Evolutionary conservation across 768 basidiomycete genomes (phyloP).

Genomic region (Gymnopilus junonius): DNA sequence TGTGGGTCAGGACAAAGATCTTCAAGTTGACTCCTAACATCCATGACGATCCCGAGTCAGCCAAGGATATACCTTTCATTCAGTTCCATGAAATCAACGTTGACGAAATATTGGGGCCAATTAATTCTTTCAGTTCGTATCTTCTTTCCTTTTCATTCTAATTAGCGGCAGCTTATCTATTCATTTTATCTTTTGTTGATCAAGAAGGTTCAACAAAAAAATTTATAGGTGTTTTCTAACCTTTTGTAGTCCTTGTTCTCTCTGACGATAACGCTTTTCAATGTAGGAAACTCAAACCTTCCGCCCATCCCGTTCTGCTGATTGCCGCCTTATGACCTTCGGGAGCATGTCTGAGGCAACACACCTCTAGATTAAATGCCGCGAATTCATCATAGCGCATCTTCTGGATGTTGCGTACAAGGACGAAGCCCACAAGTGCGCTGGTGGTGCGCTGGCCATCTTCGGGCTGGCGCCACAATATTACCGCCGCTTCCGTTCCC

Average conservation of each 20-base stretch:
- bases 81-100: conserved; percentile 87
- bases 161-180: no score
- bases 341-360: conserved; percentile 87
- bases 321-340: conserved; percentile 95
- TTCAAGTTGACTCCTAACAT: no score
- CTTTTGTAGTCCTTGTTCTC: background rate
- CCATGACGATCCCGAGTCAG: conserved; percentile 89
- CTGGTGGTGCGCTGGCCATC: conserved; percentile 84
- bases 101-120: conserved; percentile 81
- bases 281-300: conserved; percentile 72
- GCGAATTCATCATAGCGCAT: conserved; percentile 80
- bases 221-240: conserved; percentile 63
- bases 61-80: conserved; percentile 88
- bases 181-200: background rate
- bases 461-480: conserved; percentile 94
- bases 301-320: conserved; percentile 85
- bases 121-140: conserved; percentile 83
- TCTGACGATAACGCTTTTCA: background rate
- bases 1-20: no score
- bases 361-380: conserved; percentile 94
- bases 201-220: conserved; percentile 93
- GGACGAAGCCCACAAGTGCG: conserved; percentile 66
- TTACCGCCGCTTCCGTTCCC: conserved; percentile 92
- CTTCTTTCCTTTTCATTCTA: conserved; percentile 17
- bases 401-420: conserved; percentile 83